These are phyloP conservation scores for Colletotrichum endophyticum DNA, from an alignment of 2,329 filamentous ascomycete species.

Conservation along the genomic window DNA sequence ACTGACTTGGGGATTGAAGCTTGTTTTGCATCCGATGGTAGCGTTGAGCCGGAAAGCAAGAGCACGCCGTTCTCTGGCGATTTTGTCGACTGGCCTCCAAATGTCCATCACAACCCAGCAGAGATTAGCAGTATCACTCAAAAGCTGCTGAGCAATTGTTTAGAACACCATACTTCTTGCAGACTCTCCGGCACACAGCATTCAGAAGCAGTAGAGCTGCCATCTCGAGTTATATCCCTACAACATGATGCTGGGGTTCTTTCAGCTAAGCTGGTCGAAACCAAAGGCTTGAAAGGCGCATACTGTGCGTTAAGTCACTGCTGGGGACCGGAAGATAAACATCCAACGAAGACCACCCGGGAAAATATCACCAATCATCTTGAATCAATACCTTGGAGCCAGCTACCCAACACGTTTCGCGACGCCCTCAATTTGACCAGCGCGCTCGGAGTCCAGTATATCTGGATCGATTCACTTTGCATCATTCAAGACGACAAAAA, in stretches of 20 bases:
- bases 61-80: no score
- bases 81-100: background rate
- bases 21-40: no score
- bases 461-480: background rate
- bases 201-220: rapidly evolving
- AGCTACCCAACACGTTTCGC: background rate
- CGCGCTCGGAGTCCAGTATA: rapidly evolving
- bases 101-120: background rate
- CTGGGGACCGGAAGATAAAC: rapidly evolving
- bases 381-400: background rate
- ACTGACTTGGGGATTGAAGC: no score
- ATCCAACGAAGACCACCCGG: background rate
- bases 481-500: background rate
- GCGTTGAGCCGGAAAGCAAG: no score
- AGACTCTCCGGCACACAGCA: rapidly evolving
- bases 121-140: no score
- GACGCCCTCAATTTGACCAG: rapidly evolving
- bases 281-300: background rate
- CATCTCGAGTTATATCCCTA: background rate
- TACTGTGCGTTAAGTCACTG: background rate
- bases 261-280: background rate
- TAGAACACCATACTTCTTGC: rapidly evolving
- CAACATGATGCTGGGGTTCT: background rate
- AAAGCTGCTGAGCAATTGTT: background rate
- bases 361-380: background rate